phyloP scores from a whole-genome alignment of 2,329 filamentous ascomycete genomes.

The Monilinia fructigena region DNA sequence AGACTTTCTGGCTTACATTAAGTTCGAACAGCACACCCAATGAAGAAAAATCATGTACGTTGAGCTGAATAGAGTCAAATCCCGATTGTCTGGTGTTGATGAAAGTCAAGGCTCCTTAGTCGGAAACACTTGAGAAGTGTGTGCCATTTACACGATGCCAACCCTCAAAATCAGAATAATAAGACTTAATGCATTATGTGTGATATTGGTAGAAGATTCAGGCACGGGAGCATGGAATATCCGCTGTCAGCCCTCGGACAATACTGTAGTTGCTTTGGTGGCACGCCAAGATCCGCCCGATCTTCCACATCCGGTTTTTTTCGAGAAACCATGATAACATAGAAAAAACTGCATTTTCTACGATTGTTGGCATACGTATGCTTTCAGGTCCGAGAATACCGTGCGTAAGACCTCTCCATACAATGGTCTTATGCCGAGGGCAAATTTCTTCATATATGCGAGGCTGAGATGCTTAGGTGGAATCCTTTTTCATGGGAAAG shows the following conservation, averaged over 20 bases:
- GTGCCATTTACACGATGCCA: neutral
- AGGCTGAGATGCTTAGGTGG: slow-evolving; percentile 16
- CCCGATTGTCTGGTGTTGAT: slow-evolving; percentile 1
- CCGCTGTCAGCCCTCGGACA: slow-evolving; percentile 22
- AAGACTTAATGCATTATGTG: slow-evolving; percentile 4
- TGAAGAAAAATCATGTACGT: neutral
- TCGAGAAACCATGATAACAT: slow-evolving; percentile 22
- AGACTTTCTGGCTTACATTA: slow-evolving; percentile 1
- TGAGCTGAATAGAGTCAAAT: slow-evolving; percentile 13
- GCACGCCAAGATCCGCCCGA: slow-evolving; percentile 7
- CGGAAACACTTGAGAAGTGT: neutral
- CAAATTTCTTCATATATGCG: neutral
- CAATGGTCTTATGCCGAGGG: slow-evolving; percentile 12
- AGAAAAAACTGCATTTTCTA: slow-evolving; percentile 8
- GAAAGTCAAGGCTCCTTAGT: slow-evolving; percentile 2
- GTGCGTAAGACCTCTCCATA: neutral
- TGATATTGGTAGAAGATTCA: slow-evolving; percentile 12
- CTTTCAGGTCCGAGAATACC: slow-evolving; percentile 1
- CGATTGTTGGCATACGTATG: slow-evolving; percentile 15
- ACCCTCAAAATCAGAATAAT: slow-evolving; percentile 4
- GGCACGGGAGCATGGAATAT: slow-evolving; percentile 15
- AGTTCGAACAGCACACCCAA: slow-evolving; percentile 2
- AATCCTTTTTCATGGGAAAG: slow-evolving; percentile 13
- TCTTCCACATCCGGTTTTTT: slow-evolving; percentile 3
- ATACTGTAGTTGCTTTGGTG: slow-evolving; percentile 16